These are phyloP conservation scores for Aspergillus terreus DNA, from an alignment of 2,329 filamentous ascomycete genomes.

Conservation along the genomic window DNA sequence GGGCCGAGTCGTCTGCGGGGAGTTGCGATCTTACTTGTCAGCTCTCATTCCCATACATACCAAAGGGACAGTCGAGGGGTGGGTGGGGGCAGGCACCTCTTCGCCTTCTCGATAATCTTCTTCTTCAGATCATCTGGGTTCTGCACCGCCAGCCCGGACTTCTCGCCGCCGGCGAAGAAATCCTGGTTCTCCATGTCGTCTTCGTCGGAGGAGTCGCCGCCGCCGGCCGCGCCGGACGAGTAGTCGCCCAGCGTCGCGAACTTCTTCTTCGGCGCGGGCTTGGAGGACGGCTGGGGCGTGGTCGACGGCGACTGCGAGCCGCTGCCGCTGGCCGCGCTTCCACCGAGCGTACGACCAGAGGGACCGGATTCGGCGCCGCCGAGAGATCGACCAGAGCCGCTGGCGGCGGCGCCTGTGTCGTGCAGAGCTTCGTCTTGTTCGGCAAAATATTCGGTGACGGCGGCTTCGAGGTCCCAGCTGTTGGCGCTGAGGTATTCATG, in stretches of 20 bases:
- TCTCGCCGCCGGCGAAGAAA: slow-evolving; percentile 63
- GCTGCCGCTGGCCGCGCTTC: slow-evolving; percentile 19
- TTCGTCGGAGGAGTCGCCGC: slow-evolving; percentile 45
- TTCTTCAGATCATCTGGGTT: slow-evolving; percentile 57
- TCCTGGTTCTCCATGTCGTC: slow-evolving; percentile 53
- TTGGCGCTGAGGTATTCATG: slow-evolving; percentile 62
- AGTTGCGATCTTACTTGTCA: slow-evolving; percentile 23
- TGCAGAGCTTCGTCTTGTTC: slow-evolving; percentile 40
- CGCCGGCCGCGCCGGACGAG: slow-evolving; percentile 33
- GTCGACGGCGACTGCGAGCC: slow-evolving; percentile 27
- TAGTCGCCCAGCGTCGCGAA: slow-evolving; percentile 48
- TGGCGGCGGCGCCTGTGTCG: slow-evolving; percentile 23
- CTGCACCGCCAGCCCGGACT: slow-evolving; percentile 65
- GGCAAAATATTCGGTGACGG: slow-evolving; percentile 60
- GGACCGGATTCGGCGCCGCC: slow-evolving; percentile 21
- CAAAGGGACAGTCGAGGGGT: too few species aligned
- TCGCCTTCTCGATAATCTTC: slow-evolving; percentile 49
- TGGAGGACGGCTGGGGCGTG: slow-evolving; percentile 27
- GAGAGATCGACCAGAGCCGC: slow-evolving; percentile 18
- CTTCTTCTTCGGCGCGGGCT: slow-evolving; percentile 38
- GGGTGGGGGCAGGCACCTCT: slow-evolving; percentile 18
- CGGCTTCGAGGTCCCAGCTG: slow-evolving; percentile 63
- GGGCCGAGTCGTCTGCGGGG: slow-evolving; percentile 42
- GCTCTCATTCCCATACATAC: too few species aligned
- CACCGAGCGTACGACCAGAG: slow-evolving; percentile 32